Evolutionary conservation across 305 asterid genomes (phyloP).

Genomic region (Fraxinus floribunda): DNA sequence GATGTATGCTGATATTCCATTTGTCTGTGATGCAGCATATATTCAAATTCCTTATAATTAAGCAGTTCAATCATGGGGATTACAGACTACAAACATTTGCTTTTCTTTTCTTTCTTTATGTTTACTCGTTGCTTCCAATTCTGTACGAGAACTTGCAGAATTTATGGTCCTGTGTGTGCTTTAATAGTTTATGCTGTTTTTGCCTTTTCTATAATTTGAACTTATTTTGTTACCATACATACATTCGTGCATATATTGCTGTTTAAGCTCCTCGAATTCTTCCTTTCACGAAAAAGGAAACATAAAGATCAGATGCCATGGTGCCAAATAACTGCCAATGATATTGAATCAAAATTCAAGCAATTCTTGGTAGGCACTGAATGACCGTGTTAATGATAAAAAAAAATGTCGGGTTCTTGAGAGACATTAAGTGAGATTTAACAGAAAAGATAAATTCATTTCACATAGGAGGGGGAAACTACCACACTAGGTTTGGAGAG

Average conservation of each 20-base stretch:
- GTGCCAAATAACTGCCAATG: not conserved
- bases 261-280: not conserved
- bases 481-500: not conserved
- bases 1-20: conserved; percentile 79
- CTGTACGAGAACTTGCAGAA: not conserved
- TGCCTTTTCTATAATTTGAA: not conserved
- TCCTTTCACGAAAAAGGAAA: not conserved
- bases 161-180: not conserved
- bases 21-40: conserved; percentile 80
- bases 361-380: not conserved
- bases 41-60: conserved; percentile 79
- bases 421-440: not conserved
- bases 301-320: not conserved
- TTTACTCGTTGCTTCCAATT: not conserved
- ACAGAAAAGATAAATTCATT: not conserved
- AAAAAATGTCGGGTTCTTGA: not conserved
- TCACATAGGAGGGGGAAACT: not conserved
- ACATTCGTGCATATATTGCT: not conserved
- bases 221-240: not conserved
- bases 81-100: not conserved
- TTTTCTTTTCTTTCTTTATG: not conserved
- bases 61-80: not conserved
- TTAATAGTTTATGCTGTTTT: not conserved
- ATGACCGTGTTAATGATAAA: not conserved
- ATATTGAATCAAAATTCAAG: not conserved